phyloP scores from a whole-genome alignment of 768 basidiomycete genomes.

The Rossbeevera mucosa region DNA sequence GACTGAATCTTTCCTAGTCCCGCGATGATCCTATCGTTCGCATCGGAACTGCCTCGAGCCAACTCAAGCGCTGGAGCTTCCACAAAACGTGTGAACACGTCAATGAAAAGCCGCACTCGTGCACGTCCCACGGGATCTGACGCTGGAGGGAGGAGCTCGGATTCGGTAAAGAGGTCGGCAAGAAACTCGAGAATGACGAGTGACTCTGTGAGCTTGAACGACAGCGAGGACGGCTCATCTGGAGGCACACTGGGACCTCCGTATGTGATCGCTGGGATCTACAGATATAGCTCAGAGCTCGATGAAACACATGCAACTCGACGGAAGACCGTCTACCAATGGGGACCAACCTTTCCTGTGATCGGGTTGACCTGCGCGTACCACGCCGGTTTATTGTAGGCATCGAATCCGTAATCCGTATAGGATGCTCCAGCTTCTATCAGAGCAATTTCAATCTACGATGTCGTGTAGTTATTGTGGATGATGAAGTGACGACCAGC shows the following conservation, averaged over 20 bases:
- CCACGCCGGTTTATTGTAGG: slow-evolving; percentile 57
- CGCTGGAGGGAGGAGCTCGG: neutral
- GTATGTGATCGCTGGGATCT: slow-evolving; percentile 58
- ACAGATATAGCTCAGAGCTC: neutral
- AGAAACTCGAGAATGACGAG: slow-evolving; percentile 61
- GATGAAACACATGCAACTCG: too few relatives aligned
- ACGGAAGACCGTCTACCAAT: neutral
- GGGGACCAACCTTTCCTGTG: slow-evolving; percentile 44
- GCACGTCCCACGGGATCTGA: slow-evolving; percentile 51
- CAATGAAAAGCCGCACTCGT: slow-evolving; percentile 57
- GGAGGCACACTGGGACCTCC: slow-evolving; percentile 53
- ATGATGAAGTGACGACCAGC: too few relatives aligned
- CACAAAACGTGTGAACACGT: slow-evolving; percentile 43
- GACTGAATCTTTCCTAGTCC: slow-evolving; percentile 4
- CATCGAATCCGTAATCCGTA: slow-evolving; percentile 51
- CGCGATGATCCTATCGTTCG: neutral
- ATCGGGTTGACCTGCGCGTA: slow-evolving; percentile 60
- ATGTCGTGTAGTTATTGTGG: neutral
- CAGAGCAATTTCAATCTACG: slow-evolving; percentile 55
- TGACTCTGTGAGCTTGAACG: slow-evolving; percentile 60
- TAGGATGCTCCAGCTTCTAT: slow-evolving; percentile 47
- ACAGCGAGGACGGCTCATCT: slow-evolving; percentile 52
- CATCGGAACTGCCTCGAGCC: slow-evolving; percentile 14
- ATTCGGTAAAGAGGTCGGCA: slow-evolving; percentile 40
- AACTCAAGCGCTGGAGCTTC: slow-evolving; percentile 33